Evolutionary conservation across 83 land plant species (phyloP), one percentile per base, ranked within the genome.

Genomic region (Picea mariana): DNA sequence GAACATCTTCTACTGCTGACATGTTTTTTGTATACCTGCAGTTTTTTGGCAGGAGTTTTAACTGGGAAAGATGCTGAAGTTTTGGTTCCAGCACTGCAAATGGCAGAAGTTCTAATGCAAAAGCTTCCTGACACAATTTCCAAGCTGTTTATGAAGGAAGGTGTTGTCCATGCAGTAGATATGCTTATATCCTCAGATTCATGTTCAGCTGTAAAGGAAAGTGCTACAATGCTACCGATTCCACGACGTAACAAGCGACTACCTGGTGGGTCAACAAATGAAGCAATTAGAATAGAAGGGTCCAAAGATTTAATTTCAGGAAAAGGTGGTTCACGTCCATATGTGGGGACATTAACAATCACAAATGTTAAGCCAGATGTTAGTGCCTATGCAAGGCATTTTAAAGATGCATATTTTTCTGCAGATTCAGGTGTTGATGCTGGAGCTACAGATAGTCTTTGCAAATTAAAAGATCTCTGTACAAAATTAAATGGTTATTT

Each of bases 161-260:
- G 91, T 67, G 91, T 89, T n/a, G 82, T 89, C 34, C 91, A 89
- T 80, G 90, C 91, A 26, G 31, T 89, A 66, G 90, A 85, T 61
- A 63, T 67, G 20, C 81, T 78, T 60, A 78, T 78, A 58, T 60
- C 79, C 24, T 58, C 79, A 27, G 64, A 61, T 11, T 81, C 82
- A 5, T 55, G 73, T 71, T 62, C 73, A 64, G 44, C 76, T 5
- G 42, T 78, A 23, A 77, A 73, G 26, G 77, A 73, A 42, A 73
- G 26, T 73, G 77, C 26, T 16, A 47, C 77, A 73, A 42, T 13
- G 23, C 23, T 18, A 49, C 55, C 27, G 15, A 60, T 42, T n/a
- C 23, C 5, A 21, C 38, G 79, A 1, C 62, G 64, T 15, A 26
- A 78, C 34, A 78, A 20, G 34, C 55, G 55, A 60, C 26, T 16